Base-by-base conservation (phyloP, 345 rosid genomes). In the Citrus sp. region DNA sequence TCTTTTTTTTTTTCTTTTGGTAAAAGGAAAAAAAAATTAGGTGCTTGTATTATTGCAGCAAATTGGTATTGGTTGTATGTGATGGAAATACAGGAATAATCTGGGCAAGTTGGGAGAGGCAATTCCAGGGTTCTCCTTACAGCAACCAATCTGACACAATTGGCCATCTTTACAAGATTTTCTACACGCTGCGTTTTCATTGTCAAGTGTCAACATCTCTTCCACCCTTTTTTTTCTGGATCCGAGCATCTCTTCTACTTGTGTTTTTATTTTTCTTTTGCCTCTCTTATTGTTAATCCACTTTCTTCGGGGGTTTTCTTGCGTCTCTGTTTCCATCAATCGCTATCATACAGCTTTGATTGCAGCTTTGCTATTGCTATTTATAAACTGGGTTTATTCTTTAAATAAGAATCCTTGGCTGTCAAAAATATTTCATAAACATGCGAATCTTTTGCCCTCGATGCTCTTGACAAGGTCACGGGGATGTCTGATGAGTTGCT, bases 41-140 rank as follows among this genome's bases (percentile, higher is more conserved):
- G 83, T 80, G 86, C 77, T 76, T 81, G 90, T 85, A 81, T 67
- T 75, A 60, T 82, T 81, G 77, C 80, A 77, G 86, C 84, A 81
- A 86, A 87, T 78, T 84, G 76, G 86, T 79, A 79, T 82, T 85
- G 81, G 87, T 86, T 86, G 92, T 87, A 83, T 84, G 83, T 83
- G 85, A 84, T 82, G 87, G 80, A 77, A 85, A 87, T 86, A 80
- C 83, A 80, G 73, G 83, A 88, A 90, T 89, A 85, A 89, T 83
- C 87, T 76, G 76, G 79, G 63, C 61, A 84, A 84, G 18, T 83
- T 46, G 64, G 56, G 46, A 54, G 80, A 62, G 54, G 37, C 42
- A 67, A 40, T 72, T 67, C 34, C 55, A 51, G 76, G 27, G 16
- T 35, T 40, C 16, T 72, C 12, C 42, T 51, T 22, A 16, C 40